Evolutionary conservation across 1,284 basidiomycete genomes (phyloP).

Genomic region (Cryptococcus sp.): DNA sequence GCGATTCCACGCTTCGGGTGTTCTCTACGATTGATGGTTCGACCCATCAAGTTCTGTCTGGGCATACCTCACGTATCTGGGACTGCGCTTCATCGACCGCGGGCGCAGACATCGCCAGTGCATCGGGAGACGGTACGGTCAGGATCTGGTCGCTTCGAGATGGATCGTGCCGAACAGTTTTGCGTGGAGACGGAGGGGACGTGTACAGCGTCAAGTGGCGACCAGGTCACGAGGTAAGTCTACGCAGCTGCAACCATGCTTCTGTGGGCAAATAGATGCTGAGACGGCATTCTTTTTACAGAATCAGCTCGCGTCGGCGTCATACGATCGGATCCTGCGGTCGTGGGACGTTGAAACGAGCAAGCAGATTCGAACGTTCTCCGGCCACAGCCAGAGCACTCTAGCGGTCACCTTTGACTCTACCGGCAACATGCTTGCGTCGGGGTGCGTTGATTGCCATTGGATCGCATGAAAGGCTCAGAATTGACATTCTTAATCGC

Average conservation of each 20-base stretch:
- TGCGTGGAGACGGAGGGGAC: constrained; percentile 52
- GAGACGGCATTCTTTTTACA: constrained; percentile 7
- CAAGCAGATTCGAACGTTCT: constrained; percentile 55
- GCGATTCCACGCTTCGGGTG: constrained; percentile 49
- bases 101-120: constrained; percentile 46
- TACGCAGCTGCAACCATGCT: neutral
- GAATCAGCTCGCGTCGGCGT: constrained; percentile 52
- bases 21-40: constrained; percentile 33
- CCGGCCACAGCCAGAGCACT: constrained; percentile 55
- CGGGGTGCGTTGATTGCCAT: constrained; percentile 35
- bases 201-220: constrained; percentile 56
- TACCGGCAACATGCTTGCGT: constrained; percentile 54
- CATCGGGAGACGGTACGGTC: constrained; percentile 55
- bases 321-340: constrained; percentile 57
- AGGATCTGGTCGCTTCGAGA: constrained; percentile 52
- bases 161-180: constrained; percentile 27
- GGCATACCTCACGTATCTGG: constrained; percentile 56
- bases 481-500: too few relatives aligned
- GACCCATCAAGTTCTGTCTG: constrained; percentile 35
- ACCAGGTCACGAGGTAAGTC: constrained; percentile 41
- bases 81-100: constrained; percentile 46
- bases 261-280: neutral
- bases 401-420: constrained; percentile 54
- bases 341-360: constrained; percentile 55
- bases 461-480: neutral